Conservation (phyloP, 495 filamentous ascomycete species). For the Penicillium roqueforti region DNA sequence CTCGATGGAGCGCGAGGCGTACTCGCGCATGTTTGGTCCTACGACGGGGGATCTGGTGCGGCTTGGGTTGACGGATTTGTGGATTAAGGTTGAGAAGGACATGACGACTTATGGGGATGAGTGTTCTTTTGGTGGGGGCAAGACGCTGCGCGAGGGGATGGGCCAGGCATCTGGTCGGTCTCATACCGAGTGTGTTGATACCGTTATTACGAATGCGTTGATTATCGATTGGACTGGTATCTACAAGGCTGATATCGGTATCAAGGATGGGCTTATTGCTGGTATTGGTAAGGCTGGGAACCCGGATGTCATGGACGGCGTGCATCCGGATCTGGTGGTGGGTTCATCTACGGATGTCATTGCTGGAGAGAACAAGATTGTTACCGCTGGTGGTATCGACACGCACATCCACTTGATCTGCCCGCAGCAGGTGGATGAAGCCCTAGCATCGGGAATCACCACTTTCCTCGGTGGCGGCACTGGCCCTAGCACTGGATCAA, state of each 20-base stretch:
- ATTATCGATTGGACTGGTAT: constrained; percentile 91
- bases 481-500: constrained; percentile 92
- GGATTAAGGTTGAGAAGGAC: constrained; percentile 90
- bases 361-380: constrained; percentile 86
- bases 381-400: constrained; percentile 90
- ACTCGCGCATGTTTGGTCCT: constrained; percentile 87
- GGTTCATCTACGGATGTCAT: constrained; percentile 95
- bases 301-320: constrained; percentile 92
- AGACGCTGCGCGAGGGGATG: constrained; percentile 94
- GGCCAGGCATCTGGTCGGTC: constrained; percentile 78
- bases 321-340: constrained; percentile 73
- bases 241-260: constrained; percentile 95
- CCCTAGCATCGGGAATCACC: constrained; percentile 83
- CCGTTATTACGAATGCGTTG: constrained; percentile 88
- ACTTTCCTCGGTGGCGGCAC: constrained; percentile 91
- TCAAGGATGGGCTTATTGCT: constrained; percentile 82
- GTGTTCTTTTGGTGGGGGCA: constrained; percentile 93
- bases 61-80: constrained; percentile 81
- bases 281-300: constrained; percentile 97
- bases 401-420: constrained; percentile 97
- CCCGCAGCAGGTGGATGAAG: constrained; percentile 87
- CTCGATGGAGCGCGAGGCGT: constrained; percentile 72
- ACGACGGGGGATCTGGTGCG: constrained; percentile 81
- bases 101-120: constrained; percentile 84
- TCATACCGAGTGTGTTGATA: constrained; percentile 70